Percentiles rank a stretch among this genome's conserved stretches.
These are phyloP conservation scores for Nothopassalora personata DNA, from an alignment of 2,329 filamentous ascomycete species.

Conservation along the genomic window DNA sequence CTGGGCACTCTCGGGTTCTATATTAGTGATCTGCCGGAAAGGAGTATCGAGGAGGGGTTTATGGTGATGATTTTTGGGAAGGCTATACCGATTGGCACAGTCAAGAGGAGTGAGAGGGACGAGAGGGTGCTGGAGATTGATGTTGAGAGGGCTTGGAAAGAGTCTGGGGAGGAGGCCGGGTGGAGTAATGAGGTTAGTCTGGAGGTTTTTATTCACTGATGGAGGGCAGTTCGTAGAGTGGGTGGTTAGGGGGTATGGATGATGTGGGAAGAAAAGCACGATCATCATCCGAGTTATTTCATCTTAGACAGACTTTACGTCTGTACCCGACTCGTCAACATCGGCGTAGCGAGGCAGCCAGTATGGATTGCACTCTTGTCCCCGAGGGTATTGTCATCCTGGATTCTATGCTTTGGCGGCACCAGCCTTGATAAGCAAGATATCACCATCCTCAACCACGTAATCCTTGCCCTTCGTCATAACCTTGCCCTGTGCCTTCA, in stretches of 20 bases:
- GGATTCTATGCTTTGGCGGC: constrained; percentile 57
- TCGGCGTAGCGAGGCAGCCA: not conserved
- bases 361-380: not conserved
- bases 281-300: not conserved
- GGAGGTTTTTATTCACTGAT: constrained; percentile 50
- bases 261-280: not conserved
- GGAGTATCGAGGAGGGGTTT: constrained; percentile 32
- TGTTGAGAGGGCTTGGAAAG: constrained; percentile 68
- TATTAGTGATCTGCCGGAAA: constrained; percentile 60
- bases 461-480: constrained; percentile 99
- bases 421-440: constrained; percentile 83
- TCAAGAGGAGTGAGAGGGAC: constrained; percentile 36
- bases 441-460: constrained; percentile 75
- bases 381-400: not conserved
- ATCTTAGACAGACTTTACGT: not conserved
- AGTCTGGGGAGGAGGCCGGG: constrained; percentile 61
- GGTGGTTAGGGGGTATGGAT: too few relatives aligned
- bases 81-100: constrained; percentile 62
- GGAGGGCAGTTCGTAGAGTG: too few relatives aligned
- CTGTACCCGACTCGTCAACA: not conserved
- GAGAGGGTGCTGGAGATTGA: constrained; percentile 70
- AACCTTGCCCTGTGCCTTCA: constrained; percentile 91
- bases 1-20: constrained; percentile 74
- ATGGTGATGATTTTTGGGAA: constrained; percentile 61
- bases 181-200: constrained; percentile 78